Evolutionary conservation across 441 rosid species (phyloP).

Genomic region (Rhodomyrtus psidioides): DNA sequence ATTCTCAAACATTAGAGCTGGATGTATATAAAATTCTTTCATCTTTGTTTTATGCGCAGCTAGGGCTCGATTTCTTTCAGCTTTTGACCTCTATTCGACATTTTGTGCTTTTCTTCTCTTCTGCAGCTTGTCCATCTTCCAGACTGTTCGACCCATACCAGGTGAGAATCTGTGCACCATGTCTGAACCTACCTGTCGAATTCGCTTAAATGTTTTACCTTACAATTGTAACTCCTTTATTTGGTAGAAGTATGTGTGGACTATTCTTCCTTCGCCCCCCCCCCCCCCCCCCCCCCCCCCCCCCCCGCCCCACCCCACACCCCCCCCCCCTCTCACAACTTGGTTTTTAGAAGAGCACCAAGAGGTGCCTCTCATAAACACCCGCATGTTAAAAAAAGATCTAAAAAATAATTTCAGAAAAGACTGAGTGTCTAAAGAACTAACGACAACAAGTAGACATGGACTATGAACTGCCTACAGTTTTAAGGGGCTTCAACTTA

Average conservation of each 20-base stretch:
- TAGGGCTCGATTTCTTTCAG: neutral
- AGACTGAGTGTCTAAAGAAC: neutral
- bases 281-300: no score
- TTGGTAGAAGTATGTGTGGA: neutral
- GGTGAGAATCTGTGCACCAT: conserved; percentile 32
- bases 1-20: neutral
- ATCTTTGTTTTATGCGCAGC: neutral
- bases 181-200: neutral
- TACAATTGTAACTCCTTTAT: neutral
- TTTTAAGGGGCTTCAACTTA: neutral
- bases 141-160: conserved; percentile 65
- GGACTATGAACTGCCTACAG: neutral
- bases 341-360: neutral
- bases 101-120: neutral
- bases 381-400: neutral
- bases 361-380: neutral
- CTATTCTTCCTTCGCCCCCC: neutral
- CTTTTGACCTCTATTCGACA: neutral
- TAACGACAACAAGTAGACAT: neutral
- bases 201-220: neutral
- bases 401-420: neutral
- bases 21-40: neutral
- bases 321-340: neutral
- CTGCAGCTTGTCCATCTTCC: conserved; percentile 68
- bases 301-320: no score